A percentile compares a stretch with the other conserved stretches of the same genome.
These are phyloP conservation scores for Dactylellina cionopaga DNA, from an alignment of 2,329 filamentous ascomycete species.

Conservation along the genomic window DNA sequence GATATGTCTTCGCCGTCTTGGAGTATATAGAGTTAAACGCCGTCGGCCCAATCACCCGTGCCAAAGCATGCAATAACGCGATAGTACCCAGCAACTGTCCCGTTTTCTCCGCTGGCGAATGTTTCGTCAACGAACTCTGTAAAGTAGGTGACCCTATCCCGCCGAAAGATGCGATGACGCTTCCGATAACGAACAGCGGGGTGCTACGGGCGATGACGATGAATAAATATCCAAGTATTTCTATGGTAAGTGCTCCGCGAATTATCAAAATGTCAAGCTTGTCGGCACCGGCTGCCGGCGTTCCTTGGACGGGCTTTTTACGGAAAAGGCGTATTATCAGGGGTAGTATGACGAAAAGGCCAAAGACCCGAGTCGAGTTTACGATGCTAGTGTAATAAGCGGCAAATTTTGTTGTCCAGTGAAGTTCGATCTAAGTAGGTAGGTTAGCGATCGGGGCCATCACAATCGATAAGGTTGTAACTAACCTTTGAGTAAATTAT, in stretches of 20 bases:
- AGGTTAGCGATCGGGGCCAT: not conserved
- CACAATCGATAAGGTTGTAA: not conserved
- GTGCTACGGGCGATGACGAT: slow-evolving; percentile 74
- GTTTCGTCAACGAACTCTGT: slow-evolving; percentile 86
- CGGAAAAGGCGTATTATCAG: slow-evolving; percentile 79
- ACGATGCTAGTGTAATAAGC: slow-evolving; percentile 78
- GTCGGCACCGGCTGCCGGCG: slow-evolving; percentile 57
- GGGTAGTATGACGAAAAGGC: slow-evolving; percentile 79
- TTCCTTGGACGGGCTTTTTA: slow-evolving; percentile 58
- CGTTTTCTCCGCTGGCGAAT: slow-evolving; percentile 81
- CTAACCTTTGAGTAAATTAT: slow-evolving; percentile 79
- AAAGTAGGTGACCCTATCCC: slow-evolving; percentile 86
- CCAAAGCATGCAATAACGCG: slow-evolving; percentile 83
- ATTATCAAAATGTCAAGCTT: slow-evolving; percentile 34
- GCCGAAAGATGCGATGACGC: slow-evolving; percentile 78
- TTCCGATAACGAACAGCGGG: slow-evolving; percentile 65
- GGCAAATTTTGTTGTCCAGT: slow-evolving; percentile 65
- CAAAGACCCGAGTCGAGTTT: slow-evolving; percentile 78
- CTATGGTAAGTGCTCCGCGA: slow-evolving; percentile 77
- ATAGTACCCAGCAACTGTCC: slow-evolving; percentile 89
- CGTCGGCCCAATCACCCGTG: slow-evolving; percentile 58
- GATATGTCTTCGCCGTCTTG: slow-evolving; percentile 78
- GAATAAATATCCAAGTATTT: slow-evolving; percentile 78
- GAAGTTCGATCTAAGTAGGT: slow-evolving; percentile 31
- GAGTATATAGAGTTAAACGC: slow-evolving; percentile 89